phyloP scores from a whole-genome alignment of 164 flowering plant genomes.

The Magnolia officinalis region DNA sequence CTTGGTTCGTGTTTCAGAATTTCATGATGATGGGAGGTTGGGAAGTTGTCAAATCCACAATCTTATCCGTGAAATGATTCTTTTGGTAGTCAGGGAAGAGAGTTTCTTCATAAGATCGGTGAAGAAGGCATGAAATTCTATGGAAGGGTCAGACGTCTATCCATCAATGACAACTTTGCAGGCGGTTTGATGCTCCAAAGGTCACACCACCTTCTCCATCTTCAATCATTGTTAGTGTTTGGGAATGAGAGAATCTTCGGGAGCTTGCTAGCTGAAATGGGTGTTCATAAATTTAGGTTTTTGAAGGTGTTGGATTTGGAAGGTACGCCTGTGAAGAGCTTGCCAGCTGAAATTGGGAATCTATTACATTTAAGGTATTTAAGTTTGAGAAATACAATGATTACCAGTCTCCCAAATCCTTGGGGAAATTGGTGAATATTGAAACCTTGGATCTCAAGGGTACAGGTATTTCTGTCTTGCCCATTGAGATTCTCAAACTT shows the following conservation, averaged over 20 bases:
- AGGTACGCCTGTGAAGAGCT: not conserved
- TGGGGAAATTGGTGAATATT: constrained; percentile 9
- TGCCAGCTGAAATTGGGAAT: not conserved
- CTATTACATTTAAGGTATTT: not conserved
- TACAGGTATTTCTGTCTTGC: constrained; percentile 21
- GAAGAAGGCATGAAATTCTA: not conserved
- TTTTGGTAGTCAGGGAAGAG: not conserved
- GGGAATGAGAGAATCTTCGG: not conserved
- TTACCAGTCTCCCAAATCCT: not conserved
- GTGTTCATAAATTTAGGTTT: not conserved
- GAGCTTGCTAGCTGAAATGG: no score
- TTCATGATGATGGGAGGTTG: not conserved
- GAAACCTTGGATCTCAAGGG: constrained; percentile 34
- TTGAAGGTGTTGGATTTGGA: constrained; percentile 1
- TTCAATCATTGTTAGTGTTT: not conserved
- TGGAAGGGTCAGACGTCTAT: not conserved
- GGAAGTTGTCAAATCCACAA: not conserved
- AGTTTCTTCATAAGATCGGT: not conserved
- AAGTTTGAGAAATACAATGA: not conserved
- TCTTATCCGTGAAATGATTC: not conserved
- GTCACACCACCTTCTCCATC: not conserved
- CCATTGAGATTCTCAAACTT: constrained; percentile 27
- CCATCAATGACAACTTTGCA: not conserved
- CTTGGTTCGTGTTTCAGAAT: not conserved
- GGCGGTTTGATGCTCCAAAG: not conserved